Base-by-base conservation (phyloP, 805 yeast genomes). In the Metschnikowia sp. region DNA sequence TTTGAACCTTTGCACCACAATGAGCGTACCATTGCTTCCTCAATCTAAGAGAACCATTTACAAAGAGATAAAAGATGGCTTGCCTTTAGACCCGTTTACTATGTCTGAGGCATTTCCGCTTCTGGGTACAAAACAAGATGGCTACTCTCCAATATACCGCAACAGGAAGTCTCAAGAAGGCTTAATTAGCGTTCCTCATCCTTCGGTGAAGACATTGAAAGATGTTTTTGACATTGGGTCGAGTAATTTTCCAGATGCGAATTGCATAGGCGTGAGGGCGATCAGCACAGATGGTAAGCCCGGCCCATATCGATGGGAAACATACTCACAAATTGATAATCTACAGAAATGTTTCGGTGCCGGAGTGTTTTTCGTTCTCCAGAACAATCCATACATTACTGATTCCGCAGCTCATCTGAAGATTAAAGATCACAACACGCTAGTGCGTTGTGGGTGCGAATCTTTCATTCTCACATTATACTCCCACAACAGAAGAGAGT, bases 401-500 rank as follows among this genome's bases (percentile, higher is more conserved):
- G 56, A 62, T 26, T 56, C 60, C 19, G 58, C 51, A 12, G 48
- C 56, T 19, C 69, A 66, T 45, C 47, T 43, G 10, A 63, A 62
- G 39, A 61, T 70, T 40, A 55, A 55, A 19, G 49, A 49, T 8
- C 52, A 49, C 38, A 28, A 40, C 34, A 32, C 36, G 10, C 42
- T 51, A 15, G 55, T 46, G 8, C 42, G 12, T 22, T 10, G 52
- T n/a, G 58, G 60, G 32, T 55, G 62, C 34, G 44, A 48, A 41
- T 66, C 70, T 9, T 71, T 70, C 43, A 55, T 71, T 18, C 54
- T 69, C 35, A 56, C 72, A 10, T 44, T 70, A 29, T 70, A 59
- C 52, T 56, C 72, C 1, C 62, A 62, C 32, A 71, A 71, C 53
- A 55, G 73, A 38, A 50, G 51, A 30, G 75, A 71, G 47, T 71